Conservation (phyloP, 139 green algal species). For the Zygnema circumcarinatum region DNA sequence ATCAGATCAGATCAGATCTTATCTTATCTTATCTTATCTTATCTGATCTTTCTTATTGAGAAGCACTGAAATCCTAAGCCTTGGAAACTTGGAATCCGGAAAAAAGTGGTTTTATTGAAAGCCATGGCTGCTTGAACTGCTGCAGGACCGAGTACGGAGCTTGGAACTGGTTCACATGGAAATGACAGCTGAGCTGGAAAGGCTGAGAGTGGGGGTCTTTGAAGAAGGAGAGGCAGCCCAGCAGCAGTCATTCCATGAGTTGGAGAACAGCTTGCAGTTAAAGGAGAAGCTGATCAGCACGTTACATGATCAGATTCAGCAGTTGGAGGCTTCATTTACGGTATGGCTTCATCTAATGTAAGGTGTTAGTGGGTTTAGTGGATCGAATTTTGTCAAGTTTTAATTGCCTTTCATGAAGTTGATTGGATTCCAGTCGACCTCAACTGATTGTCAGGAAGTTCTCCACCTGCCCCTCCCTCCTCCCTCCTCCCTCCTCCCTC, state of each 20-base stretch:
- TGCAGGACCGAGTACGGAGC: conserved; percentile 11
- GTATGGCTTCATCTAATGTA: neutral
- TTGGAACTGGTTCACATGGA: neutral
- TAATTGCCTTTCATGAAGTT: no score
- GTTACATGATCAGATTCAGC: conserved; percentile 59
- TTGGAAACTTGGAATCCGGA: no score
- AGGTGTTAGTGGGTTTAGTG: neutral
- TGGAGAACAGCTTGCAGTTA: conserved; percentile 16
- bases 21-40: no score
- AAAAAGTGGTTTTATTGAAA: no score
- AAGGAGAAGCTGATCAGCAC: conserved; percentile 56
- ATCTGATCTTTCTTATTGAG: no score
- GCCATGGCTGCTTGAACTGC: no score
- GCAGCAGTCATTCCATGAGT: neutral
- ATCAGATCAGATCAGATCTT: no score
- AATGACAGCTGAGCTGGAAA: neutral
- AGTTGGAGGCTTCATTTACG: conserved; percentile 53
- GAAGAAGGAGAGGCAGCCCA: conserved; percentile 16
- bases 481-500: no score
- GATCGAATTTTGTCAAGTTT: neutral
- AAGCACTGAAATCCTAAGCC: no score
- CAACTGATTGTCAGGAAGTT: no score
- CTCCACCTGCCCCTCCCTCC: no score
- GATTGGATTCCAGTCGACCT: no score
- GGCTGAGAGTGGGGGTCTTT: neutral